Evolutionary conservation across 805 yeast genomes (phyloP).

Genomic region (Yarrowia keelungensis): DNA sequence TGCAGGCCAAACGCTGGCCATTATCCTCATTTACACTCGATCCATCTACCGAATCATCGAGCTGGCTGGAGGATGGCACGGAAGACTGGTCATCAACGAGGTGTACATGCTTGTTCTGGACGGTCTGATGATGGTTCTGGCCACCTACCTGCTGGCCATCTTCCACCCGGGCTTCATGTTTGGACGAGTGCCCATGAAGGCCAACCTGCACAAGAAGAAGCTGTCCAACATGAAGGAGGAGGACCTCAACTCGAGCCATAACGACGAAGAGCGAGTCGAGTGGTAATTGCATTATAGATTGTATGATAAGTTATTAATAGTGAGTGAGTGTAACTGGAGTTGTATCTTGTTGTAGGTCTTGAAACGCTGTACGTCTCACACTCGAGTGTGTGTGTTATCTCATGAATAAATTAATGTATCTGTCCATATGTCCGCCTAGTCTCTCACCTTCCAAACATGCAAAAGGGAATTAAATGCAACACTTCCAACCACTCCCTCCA

Average conservation of each 20-base stretch:
- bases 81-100: constrained; percentile 67
- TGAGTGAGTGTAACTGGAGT: not conserved
- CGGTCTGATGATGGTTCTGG: constrained; percentile 64
- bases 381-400: not conserved
- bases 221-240: constrained; percentile 19
- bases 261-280: constrained; percentile 14
- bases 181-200: constrained; percentile 24
- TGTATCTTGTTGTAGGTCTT: not conserved
- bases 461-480: constrained; percentile 85
- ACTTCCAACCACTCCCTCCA: constrained; percentile 72
- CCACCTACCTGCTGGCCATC: constrained; percentile 56
- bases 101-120: constrained; percentile 65
- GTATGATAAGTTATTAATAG: constrained; percentile 13
- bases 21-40: constrained; percentile 65
- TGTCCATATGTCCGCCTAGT: not conserved
- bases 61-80: constrained; percentile 73
- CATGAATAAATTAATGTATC: constrained; percentile 10
- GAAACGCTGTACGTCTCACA: not conserved
- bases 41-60: constrained; percentile 78
- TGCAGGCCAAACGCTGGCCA: constrained; percentile 49
- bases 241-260: constrained; percentile 15
- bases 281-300: constrained; percentile 26
- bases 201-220: constrained; percentile 22
- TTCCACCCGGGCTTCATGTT: constrained; percentile 64
- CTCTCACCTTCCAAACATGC: constrained; percentile 71